Base-by-base conservation (phyloP, 1,284 basidiomycete genomes). In the Papiliotrema fonsecae region DNA sequence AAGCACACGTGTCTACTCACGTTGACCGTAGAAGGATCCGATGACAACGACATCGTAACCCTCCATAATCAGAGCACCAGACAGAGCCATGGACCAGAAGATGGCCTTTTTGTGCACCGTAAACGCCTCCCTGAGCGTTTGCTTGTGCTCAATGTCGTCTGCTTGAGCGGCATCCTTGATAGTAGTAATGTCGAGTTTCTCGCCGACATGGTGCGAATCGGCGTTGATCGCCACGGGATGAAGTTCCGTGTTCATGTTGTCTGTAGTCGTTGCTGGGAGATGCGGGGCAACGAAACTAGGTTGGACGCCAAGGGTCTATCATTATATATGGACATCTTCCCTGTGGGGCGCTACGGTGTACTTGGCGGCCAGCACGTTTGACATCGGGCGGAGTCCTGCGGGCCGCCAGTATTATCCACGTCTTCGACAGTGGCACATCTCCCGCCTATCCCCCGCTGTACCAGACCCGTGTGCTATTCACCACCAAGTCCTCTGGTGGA, bases 51-150 rank as follows among this genome's bases (percentile, higher is more conserved):
- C 68, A 51, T 74, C 69, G 54, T 70, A 73, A 9, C 73, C 71
- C 50, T 73, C 69, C 70, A 74, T 74, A 55, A 72, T 61, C 42
- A 67, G 57, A 31, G 72, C 73, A 3, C 53, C 59, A 21, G 60
- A 67, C 28, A 75, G 59, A 19, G 72, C 57, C 61, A 74, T 63
- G 37, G 65, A 68, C 74, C 73, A 78, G 27, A 75, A 58, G 38
- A 77, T 70, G 22, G 76, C 77, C 42, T 56, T 75, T 50, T 67
- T 70, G 65, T 78, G 72, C 21, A 64, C 62, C 14, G 51, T 47
- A 55, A 77, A 63, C 9, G 75, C 76, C 45, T 77, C 61, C 25
- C 52, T 25, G 34, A 74, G 42, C 48, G 68, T 62, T 69, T 72
- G 69, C 26, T 61, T 54, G 51, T 75, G 72, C 60, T 76, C 75